Base-by-base conservation (phyloP, 1,284 basidiomycete genomes). In the Heliocybe sulcata region DNA sequence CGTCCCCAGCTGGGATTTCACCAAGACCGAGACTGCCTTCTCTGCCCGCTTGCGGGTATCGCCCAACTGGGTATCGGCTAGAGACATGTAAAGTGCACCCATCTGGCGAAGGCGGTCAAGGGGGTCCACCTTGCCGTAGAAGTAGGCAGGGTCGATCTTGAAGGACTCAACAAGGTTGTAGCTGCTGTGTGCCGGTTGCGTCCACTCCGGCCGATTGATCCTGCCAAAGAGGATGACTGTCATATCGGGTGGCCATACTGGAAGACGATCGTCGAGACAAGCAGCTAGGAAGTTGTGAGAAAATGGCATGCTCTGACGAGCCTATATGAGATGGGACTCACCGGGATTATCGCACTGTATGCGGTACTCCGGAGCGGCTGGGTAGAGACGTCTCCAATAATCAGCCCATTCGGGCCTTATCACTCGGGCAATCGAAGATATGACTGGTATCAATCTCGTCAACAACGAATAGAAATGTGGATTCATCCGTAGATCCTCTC, bases 321-420 rank as follows among this genome's bases (percentile, higher is more conserved):
- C 10, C 23, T 14, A 52, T 33, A 19, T 19, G n/a, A 1, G 20
- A 35, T 33, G 22, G 12, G 8, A 70, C 77, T 56, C 61, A 83
- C 84, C 65, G 54, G 72, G 67, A 29, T 65, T 68, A 1, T 71
- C 61, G 33, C 77, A 70, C 8, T 75, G 70, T 2, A 80, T 79
- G 88, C 88, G 90, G 20, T 69, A 64, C 27, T 73, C 67, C 59
- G 77, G 69, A 20, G 77, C 75, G 48, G 78, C 75, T 0, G 91
- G 90, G 62, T 83, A 81, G 26, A 92, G 70, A 6, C 91, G 78
- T 59, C 85, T 85, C 89, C 91, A 92, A 64, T 93, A 94, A 67
- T 96, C 93, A 1, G 82, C 79, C 90, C 93, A 97, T 63, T 92
- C 90, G 0, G 80, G 79, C 25, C 87, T 78, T 3, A 90, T 79